Conservation (phyloP, 2,329 filamentous ascomycete genomes). For the Pseudogymnoascus sp. region DNA sequence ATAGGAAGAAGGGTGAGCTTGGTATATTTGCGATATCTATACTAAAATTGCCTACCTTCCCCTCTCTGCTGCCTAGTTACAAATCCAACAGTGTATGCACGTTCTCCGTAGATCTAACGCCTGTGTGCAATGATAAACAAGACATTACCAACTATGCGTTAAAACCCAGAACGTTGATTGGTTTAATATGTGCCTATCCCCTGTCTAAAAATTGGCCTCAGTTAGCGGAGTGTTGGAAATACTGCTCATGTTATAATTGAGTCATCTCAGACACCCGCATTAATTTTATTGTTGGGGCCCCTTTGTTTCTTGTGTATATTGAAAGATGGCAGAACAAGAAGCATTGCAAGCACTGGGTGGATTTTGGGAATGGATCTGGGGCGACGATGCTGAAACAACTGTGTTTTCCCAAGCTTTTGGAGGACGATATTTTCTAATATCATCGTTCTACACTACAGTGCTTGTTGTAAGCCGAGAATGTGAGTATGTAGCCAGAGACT, state of each 20-base stretch:
- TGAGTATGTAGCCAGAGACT: not conserved
- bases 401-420: not conserved
- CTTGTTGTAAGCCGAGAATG: no score
- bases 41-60: not conserved
- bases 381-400: not conserved
- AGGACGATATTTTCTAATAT: not conserved
- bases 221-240: not conserved
- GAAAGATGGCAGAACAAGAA: not conserved
- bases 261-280: not conserved
- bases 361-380: not conserved
- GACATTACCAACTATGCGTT: not conserved
- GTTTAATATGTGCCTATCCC: not conserved
- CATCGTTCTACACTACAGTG: no score
- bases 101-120: not conserved
- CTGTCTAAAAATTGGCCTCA: not conserved
- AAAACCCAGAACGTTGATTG: not conserved
- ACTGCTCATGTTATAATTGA: not conserved
- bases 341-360: not conserved
- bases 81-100: not conserved
- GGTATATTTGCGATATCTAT: not conserved
- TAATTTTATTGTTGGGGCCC: not conserved
- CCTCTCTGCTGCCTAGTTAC: not conserved
- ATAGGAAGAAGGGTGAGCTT: not conserved
- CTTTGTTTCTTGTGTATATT: not conserved
- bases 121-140: not conserved